Evolutionary conservation across 257 asterid genomes (phyloP).

Genomic region (Penstemon davidsonii): DNA sequence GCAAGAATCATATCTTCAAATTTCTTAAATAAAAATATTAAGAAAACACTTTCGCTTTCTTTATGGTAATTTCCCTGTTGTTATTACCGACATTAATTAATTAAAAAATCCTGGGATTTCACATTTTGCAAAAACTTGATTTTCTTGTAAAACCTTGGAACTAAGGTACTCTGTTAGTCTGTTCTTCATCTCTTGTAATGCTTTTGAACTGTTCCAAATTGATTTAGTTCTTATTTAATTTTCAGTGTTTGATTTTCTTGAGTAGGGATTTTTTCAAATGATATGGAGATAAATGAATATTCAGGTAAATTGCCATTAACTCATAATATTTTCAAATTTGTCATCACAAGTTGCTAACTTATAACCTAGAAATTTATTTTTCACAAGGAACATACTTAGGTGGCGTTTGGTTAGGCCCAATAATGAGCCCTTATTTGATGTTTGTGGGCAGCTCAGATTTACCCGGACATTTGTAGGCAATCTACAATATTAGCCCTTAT

Average conservation of each 20-base stretch:
- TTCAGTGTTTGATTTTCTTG: constrained; percentile 6
- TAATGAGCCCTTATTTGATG: no score
- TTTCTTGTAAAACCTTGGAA: constrained; percentile 27
- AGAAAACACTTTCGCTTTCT: constrained; percentile 24
- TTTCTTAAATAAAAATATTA: constrained; percentile 29
- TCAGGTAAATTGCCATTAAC: not conserved
- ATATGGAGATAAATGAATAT: not conserved
- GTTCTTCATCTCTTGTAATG: not conserved
- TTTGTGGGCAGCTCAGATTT: no score
- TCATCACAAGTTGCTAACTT: no score
- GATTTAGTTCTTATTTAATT: not conserved
- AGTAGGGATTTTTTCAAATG: constrained; percentile 17
- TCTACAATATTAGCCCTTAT: no score
- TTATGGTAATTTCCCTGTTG: not conserved
- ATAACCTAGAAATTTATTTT: no score
- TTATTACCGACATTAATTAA: constrained; percentile 8
- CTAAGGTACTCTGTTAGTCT: constrained; percentile 46
- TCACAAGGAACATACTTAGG: not conserved
- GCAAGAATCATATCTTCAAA: constrained; percentile 3
- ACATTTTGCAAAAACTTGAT: constrained; percentile 11
- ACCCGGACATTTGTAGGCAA: no score
- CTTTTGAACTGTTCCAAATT: not conserved
- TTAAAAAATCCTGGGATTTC: constrained; percentile 13
- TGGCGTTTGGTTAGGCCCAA: not conserved
- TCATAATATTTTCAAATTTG: no score